Base-by-base conservation (phyloP, 2,329 filamentous ascomycete genomes). In the Dactylellina haptotyla region DNA sequence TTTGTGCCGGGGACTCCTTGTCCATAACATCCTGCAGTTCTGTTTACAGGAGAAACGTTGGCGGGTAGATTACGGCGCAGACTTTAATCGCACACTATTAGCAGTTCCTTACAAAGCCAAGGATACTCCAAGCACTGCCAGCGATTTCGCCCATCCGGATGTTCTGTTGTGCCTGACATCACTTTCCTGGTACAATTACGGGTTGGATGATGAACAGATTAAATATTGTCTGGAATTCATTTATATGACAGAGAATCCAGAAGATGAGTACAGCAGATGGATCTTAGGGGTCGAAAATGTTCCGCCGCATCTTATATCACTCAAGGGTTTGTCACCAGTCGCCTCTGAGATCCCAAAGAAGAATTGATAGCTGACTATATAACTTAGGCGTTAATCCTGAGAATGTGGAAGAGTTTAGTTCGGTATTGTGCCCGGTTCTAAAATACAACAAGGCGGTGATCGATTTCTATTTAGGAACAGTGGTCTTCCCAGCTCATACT, bases 121-220 rank as follows among this genome's bases (percentile, higher is more conserved):
- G 63, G 87, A 87, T 54, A 83, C 76, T 2, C 87, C 87, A 0
- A 81, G 85, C 0, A 79, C 82, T 0, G 82, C 85, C 2, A 84
- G 87, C 0, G 87, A 89, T 73, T 89, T 88, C 76, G 87, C 86
- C 10, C 87, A 89, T 37, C 86, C 87, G 0, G 88, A 89, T 43
- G 83, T 86, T 0, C 82, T 85, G 0, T 85, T 89, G 12, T 63
- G 84, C 0, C 78, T 89, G 0, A 89, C 87, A 0, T 86, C 80
- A 0, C 78, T 89, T 0, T 83, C 81, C 1, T 87, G 85, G 77
- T 90, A 87, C 73, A 86, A 87, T 54, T 80, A 81, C 0, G 88
- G 89, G 0, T 81, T 91, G 0, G 72, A 64, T 0, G 78, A 88
- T 12, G 77, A 84, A 0, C 82, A 89, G 0, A 77, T 91, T 0